These are phyloP conservation scores for Mychonastes homosphaera DNA, from an alignment of 139 green algal species.

Conservation along the genomic window DNA sequence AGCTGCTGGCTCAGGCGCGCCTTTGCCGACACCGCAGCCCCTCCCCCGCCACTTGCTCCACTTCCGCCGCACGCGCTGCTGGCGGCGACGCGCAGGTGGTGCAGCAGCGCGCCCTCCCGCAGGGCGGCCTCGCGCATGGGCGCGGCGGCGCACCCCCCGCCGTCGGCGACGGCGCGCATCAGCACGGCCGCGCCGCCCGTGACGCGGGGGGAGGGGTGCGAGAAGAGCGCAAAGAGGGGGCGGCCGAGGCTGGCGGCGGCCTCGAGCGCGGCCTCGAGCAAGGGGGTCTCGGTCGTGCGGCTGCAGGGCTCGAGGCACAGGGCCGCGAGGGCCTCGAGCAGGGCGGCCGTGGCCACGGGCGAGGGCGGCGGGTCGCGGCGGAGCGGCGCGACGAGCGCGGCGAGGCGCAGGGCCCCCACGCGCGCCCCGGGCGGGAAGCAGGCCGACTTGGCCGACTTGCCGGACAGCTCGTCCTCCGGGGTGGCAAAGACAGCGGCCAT, in stretches of 20 bases:
- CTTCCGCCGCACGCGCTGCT: constrained; percentile 1
- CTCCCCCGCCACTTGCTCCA: background rate
- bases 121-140: constrained; percentile 77
- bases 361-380: background rate
- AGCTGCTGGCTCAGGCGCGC: constrained; percentile 43
- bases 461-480: constrained; percentile 29
- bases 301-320: background rate
- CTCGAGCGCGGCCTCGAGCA: constrained; percentile 32
- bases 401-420: constrained; percentile 10
- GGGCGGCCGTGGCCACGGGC: constrained; percentile 31
- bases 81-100: constrained; percentile 51
- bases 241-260: constrained; percentile 49
- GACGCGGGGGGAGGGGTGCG: constrained; percentile 47
- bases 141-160: constrained; percentile 52
- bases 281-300: constrained; percentile 43
- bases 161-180: constrained; percentile 67
- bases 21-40: background rate
- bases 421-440: constrained; percentile 37
- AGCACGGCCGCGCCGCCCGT: constrained; percentile 52
- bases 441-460: constrained; percentile 42
- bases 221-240: constrained; percentile 68
- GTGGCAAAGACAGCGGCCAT: too few relatives aligned
- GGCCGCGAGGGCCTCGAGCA: constrained; percentile 39
- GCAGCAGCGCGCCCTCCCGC: constrained; percentile 65
- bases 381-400: constrained; percentile 25